phyloP scores from a whole-genome alignment of 805 yeast genomes.

The Yamadazyma tumulicola region DNA sequence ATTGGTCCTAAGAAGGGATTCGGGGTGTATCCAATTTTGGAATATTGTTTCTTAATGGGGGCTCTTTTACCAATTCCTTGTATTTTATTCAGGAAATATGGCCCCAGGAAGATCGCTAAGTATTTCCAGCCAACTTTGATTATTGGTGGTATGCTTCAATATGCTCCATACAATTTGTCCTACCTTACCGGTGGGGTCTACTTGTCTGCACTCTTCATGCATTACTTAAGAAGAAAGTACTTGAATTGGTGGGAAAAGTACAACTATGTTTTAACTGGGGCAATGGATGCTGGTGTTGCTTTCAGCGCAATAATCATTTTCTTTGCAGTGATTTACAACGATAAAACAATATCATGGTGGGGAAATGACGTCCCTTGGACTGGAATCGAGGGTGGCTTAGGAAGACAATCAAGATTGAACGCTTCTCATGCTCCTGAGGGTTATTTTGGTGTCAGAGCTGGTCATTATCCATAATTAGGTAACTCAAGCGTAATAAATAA shows the following conservation, averaged over 20 bases:
- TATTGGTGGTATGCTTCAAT: constrained; percentile 44
- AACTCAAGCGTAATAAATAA: too few relatives aligned
- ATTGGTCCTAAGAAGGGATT: constrained; percentile 59
- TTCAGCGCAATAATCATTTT: constrained; percentile 56
- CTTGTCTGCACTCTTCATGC: constrained; percentile 53
- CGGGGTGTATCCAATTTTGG: constrained; percentile 48
- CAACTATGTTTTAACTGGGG: constrained; percentile 58
- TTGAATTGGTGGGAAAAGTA: constrained; percentile 68
- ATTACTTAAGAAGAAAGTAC: constrained; percentile 45
- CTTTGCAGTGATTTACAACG: constrained; percentile 47
- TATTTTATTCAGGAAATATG: constrained; percentile 30
- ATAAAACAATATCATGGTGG: constrained; percentile 55
- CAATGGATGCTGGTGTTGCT: constrained; percentile 57
- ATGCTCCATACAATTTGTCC: constrained; percentile 50
- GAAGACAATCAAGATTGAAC: constrained; percentile 12
- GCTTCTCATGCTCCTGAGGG: constrained; percentile 24
- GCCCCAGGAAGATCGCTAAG: constrained; percentile 25
- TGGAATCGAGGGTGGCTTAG: constrained; percentile 36
- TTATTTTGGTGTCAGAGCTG: constrained; percentile 25
- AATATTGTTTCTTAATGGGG: constrained; percentile 61
- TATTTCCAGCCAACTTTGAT: constrained; percentile 54
- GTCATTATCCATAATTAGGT: constrained; percentile 24
- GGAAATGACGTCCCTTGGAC: constrained; percentile 41
- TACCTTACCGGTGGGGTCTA: constrained; percentile 58
- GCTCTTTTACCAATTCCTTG: constrained; percentile 34